These are phyloP conservation scores for Globisporangium spiculum DNA, from an alignment of 352 stramenopile genomes.

Conservation along the genomic window DNA sequence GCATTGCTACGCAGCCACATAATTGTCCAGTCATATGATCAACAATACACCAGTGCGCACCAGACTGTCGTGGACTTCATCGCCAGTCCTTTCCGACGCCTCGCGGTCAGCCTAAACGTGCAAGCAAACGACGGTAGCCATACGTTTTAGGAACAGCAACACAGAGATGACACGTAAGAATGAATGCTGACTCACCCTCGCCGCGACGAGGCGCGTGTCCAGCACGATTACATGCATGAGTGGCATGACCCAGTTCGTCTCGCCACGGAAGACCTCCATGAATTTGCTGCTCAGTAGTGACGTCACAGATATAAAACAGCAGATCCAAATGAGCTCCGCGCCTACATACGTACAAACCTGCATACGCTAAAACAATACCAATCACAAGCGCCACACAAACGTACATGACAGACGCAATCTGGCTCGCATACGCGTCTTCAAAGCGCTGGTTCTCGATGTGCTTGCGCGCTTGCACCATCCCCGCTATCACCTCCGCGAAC, in stretches of 20 bases:
- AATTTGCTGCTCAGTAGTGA: slow-evolving; percentile 55
- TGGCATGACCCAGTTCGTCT: slow-evolving; percentile 86
- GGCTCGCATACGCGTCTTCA: slow-evolving; percentile 53
- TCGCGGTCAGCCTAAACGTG: slow-evolving; percentile 55
- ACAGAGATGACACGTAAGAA: background rate
- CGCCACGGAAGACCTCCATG: slow-evolving; percentile 80
- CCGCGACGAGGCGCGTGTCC: slow-evolving; percentile 73
- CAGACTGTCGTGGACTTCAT: slow-evolving; percentile 77
- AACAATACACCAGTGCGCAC: slow-evolving; percentile 10
- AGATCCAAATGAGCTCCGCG: background rate
- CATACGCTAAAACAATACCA: background rate
- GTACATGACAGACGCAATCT: slow-evolving; percentile 76
- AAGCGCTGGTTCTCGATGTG: slow-evolving; percentile 40
- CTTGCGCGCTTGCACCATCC: slow-evolving; percentile 65
- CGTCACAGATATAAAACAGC: background rate
- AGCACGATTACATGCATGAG: slow-evolving; percentile 79
- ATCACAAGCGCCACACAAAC: background rate
- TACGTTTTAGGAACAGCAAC: background rate
- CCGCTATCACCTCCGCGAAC: slow-evolving; percentile 62
- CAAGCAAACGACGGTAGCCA: background rate
- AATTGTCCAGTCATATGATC: background rate
- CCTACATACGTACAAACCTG: background rate
- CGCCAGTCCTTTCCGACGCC: slow-evolving; percentile 54
- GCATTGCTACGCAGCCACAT: background rate
- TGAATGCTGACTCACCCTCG: slow-evolving; percentile 31